Conservation (phyloP, 495 filamentous ascomycete species). For the Pyronema omphalodes region DNA sequence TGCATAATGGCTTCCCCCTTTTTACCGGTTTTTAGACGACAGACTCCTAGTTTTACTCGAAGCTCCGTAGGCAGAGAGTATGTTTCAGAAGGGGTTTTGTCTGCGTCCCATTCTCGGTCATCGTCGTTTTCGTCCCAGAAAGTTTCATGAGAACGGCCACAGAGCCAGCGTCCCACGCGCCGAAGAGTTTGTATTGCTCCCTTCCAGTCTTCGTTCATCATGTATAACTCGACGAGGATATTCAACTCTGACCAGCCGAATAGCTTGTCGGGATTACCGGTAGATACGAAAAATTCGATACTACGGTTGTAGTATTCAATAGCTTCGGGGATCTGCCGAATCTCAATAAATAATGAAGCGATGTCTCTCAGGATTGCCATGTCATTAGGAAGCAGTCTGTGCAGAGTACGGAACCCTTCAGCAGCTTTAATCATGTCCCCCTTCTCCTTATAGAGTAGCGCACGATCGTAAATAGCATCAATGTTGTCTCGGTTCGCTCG, state of each 20-base stretch:
- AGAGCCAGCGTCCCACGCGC: conserved; percentile 56
- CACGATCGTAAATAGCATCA: conserved; percentile 23
- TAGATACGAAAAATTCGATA: conserved; percentile 23
- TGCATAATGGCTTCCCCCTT: conserved; percentile 58
- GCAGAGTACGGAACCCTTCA: conserved; percentile 20
- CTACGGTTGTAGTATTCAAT: conserved; percentile 20
- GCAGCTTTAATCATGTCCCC: conserved; percentile 19
- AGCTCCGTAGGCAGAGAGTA: conserved; percentile 78
- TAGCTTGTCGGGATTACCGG: conserved; percentile 16
- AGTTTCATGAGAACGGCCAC: conserved; percentile 51
- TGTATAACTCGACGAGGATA: conserved; percentile 65
- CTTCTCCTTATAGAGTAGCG: conserved; percentile 20
- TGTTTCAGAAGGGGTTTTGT: conserved; percentile 40
- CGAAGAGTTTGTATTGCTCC: conserved; percentile 51
- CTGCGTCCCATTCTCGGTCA: conserved; percentile 81
- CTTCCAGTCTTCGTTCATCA: conserved; percentile 38
- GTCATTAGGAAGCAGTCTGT: conserved; percentile 20
- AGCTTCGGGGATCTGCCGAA: conserved; percentile 17
- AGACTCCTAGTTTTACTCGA: conserved; percentile 69
- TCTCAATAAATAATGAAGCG: conserved; percentile 18
- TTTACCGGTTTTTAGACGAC: conserved; percentile 50
- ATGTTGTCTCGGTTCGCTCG: conserved; percentile 23
- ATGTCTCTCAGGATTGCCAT: conserved; percentile 23
- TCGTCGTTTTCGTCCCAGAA: conserved; percentile 70
- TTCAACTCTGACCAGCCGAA: conserved; percentile 73